Percentiles rank a stretch among this genome's conserved stretches.
These are phyloP conservation scores for Tripidium arundinaceum DNA, from an alignment of 202 grass and related monocot species.

Conservation along the genomic window DNA sequence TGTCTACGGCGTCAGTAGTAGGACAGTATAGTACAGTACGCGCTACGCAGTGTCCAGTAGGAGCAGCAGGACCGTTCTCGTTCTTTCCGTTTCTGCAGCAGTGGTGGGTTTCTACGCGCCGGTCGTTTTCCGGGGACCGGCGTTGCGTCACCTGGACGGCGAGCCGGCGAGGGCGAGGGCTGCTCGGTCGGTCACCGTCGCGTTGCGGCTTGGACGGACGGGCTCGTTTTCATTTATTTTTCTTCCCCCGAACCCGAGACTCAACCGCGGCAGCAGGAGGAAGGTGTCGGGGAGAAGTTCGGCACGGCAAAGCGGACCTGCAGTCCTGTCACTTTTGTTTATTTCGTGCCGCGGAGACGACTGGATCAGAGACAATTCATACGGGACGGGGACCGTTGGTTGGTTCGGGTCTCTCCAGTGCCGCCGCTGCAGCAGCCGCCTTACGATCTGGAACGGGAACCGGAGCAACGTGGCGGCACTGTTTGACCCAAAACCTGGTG, in stretches of 20 bases:
- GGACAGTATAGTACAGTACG: neutral
- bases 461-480: conserved; percentile 31
- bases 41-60: neutral
- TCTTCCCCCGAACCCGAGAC: neutral
- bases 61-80: neutral
- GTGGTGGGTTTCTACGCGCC: neutral
- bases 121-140: neutral
- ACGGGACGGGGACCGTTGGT: neutral
- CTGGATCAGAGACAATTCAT: too few species aligned
- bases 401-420: neutral
- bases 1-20: neutral
- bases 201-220: neutral
- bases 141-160: neutral
- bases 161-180: neutral
- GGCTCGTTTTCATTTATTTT: too few species aligned
- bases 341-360: too few species aligned
- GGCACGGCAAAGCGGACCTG: conserved; percentile 19
- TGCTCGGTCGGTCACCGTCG: neutral
- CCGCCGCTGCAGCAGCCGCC: neutral
- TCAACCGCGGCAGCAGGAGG: neutral
- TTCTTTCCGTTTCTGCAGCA: neutral
- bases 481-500: neutral
- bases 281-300: neutral
- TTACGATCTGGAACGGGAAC: neutral
- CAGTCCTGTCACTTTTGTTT: neutral